phyloP scores from a whole-genome alignment of 305 asterid species.

The Caryopteris hybrid region DNA sequence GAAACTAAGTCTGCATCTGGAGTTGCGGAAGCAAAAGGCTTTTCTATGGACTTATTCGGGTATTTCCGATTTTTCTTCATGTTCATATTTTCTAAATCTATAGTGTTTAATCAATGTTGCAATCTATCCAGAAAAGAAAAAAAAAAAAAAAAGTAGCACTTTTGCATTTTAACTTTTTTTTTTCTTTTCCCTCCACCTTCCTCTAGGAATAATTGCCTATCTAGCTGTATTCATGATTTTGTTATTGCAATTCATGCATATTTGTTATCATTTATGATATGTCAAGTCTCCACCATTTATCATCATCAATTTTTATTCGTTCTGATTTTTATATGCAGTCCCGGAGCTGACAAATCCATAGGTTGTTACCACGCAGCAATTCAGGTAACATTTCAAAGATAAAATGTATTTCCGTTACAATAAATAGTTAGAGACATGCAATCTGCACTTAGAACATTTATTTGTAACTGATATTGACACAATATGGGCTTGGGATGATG shows the following conservation, averaged over 20 bases:
- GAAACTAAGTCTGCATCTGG: constrained; percentile 44
- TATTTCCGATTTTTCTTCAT: constrained; percentile 12
- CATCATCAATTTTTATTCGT: background rate
- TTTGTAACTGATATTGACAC: constrained; percentile 13
- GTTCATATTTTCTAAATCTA: background rate
- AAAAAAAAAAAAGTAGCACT: no score
- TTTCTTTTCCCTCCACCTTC: background rate
- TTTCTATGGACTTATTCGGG: constrained; percentile 38
- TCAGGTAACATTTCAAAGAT: constrained; percentile 47
- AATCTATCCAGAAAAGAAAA: no score
- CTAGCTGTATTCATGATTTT: background rate
- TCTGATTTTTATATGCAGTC: constrained; percentile 30
- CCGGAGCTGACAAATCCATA: constrained; percentile 61
- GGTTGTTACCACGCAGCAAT: constrained; percentile 81
- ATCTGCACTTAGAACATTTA: background rate
- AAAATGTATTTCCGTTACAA: background rate
- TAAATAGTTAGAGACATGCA: background rate
- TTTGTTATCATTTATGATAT: background rate
- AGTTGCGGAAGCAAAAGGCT: constrained; percentile 39
- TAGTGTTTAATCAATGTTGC: background rate
- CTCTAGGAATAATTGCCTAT: background rate
- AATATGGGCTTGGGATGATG: constrained; percentile 10
- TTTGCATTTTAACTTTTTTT: background rate
- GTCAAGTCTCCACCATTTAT: background rate
- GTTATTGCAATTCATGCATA: background rate